Evolutionary conservation across 208 protist genomes (phyloP), one percentile per base, ranked within the genome.

Genomic region (Balamuthia mandrillaris): DNA sequence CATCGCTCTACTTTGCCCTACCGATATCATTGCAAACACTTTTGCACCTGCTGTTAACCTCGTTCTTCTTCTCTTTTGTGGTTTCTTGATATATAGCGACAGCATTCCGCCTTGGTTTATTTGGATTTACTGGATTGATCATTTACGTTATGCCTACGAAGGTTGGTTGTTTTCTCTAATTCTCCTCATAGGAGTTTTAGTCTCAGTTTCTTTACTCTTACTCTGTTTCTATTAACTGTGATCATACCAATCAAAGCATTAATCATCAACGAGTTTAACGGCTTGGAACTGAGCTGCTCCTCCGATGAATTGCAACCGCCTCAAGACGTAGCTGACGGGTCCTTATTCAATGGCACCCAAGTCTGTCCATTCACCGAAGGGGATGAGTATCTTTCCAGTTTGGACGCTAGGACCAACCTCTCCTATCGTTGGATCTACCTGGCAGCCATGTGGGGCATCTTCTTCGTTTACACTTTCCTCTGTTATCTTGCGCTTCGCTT

Each of bases 31-130:
- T n/a, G n/a, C n/a, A n/a, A n/a, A n/a, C n/a, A n/a, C n/a, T n/a
- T n/a, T n/a, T n/a, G n/a, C n/a, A n/a, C n/a, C n/a, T n/a, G n/a
- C n/a, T n/a, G n/a, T n/a, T n/a, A n/a, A n/a, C n/a, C n/a, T n/a
- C n/a, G n/a, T n/a, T n/a, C n/a, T n/a, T n/a, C n/a, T n/a, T n/a
- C n/a, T 81, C 29, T 88, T 88, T 81, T 75, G 79, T 18, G 86
- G 86, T 21, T 88, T 88, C 14, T 79, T 88, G 16, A 88, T 88
- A 24, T 24, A 56, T 16, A 18, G 51, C 29, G n/a, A 65, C 2
- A 61, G 63, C 4, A 88, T 88, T 16, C 86, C 86, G 18, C 41
- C 1, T 0, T 66, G 54, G 47, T 83, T 49, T 49, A 47, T 83
- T 37, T 83, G 75, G 75, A 60, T 83, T 49, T 83, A 52, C 75